Percentiles rank a stretch among this genome's conserved stretches.
phyloP scores from a whole-genome alignment of 352 stramenopile species.

The Poterioochromonas sp. region DNA sequence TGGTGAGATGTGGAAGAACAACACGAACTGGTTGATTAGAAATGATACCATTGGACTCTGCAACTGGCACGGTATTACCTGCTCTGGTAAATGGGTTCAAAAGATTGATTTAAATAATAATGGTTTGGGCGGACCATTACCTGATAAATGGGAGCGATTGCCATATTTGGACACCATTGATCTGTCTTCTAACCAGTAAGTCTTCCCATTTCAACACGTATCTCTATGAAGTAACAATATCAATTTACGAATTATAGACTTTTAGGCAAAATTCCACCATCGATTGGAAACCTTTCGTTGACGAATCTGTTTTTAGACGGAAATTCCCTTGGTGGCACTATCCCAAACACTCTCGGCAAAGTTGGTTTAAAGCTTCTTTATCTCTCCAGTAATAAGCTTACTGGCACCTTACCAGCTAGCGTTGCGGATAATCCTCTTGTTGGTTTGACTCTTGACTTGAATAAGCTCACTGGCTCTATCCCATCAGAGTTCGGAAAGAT shows the following conservation, averaged over 20 bases:
- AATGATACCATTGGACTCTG: not conserved
- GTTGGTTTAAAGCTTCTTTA: not conserved
- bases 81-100: slow-evolving; percentile 20
- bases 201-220: not conserved
- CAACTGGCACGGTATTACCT: not conserved
- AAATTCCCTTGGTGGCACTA: not conserved
- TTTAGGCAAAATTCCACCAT: not conserved
- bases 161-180: slow-evolving; percentile 12
- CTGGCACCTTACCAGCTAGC: not conserved
- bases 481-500: not conserved
- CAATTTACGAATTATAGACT: not conserved
- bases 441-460: not conserved
- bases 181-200: slow-evolving; percentile 5
- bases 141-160: slow-evolving; percentile 12
- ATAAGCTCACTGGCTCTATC: not conserved
- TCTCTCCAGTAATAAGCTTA: not conserved
- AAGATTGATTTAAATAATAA: not conserved
- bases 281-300: slow-evolving; percentile 4
- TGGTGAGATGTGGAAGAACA: slow-evolving; percentile 4
- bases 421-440: not conserved
- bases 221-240: not conserved
- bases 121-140: not conserved
- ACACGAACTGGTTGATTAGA: not conserved
- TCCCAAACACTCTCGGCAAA: not conserved
- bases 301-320: not conserved